These are phyloP conservation scores for Syncephalastrum monosporum DNA, from an alignment of 371 early-diverging fungal species.

Conservation along the genomic window DNA sequence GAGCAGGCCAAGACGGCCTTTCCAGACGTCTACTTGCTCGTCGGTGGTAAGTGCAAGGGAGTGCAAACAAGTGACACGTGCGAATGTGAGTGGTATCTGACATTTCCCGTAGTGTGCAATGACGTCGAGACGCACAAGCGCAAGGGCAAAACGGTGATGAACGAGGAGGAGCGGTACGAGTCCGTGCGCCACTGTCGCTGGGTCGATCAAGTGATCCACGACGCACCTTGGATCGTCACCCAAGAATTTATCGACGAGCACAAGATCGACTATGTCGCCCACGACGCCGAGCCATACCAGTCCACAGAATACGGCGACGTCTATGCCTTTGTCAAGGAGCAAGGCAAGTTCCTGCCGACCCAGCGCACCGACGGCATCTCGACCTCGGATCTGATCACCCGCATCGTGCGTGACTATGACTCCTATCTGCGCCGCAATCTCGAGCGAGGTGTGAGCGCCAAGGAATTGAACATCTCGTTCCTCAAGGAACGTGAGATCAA, in stretches of 20 bases:
- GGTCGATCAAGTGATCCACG: slow-evolving; percentile 91
- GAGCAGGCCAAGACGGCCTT: slow-evolving; percentile 94
- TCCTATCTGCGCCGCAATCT: slow-evolving; percentile 90
- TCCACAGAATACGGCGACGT: slow-evolving; percentile 84
- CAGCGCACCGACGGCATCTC: slow-evolving; percentile 93
- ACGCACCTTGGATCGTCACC: slow-evolving; percentile 90
- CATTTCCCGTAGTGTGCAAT: slow-evolving; percentile 63
- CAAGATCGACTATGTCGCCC: slow-evolving; percentile 96
- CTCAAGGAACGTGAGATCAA: slow-evolving; percentile 81
- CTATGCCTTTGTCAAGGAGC: slow-evolving; percentile 91
- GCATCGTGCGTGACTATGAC: slow-evolving; percentile 95
- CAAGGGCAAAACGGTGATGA: slow-evolving; percentile 95
- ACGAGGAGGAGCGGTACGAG: slow-evolving; percentile 86
- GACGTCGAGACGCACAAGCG: slow-evolving; percentile 81
- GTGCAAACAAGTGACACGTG: not conserved
- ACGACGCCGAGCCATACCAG: slow-evolving; percentile 94
- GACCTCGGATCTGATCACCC: slow-evolving; percentile 94
- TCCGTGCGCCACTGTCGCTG: slow-evolving; percentile 92
- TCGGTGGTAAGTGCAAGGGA: slow-evolving; percentile 68
- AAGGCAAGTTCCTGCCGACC: slow-evolving; percentile 89
- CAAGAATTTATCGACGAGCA: slow-evolving; percentile 89
- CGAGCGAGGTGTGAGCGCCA: slow-evolving; percentile 86
- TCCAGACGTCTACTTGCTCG: slow-evolving; percentile 83
- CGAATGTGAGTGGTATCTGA: not conserved
- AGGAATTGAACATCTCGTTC: slow-evolving; percentile 90